Base-by-base conservation (phyloP, 805 yeast genomes). In the Starmerella tilneyi region DNA sequence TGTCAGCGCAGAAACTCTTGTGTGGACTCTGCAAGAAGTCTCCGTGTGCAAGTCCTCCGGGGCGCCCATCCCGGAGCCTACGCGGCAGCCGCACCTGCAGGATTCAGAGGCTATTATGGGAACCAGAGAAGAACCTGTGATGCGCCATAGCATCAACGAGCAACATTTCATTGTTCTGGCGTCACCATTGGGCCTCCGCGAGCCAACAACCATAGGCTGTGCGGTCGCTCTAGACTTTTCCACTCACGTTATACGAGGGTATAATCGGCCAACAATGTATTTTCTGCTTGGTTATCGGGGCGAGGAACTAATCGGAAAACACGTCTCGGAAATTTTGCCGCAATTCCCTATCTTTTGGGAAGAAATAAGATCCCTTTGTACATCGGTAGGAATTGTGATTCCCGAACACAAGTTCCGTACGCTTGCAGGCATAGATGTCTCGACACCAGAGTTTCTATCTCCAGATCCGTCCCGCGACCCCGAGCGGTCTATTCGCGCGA, bases 401-500 rank as follows among this genome's bases (percentile, higher is more conserved):
- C 94, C 96, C 0, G 97, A 88, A 61, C 96, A 86, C 63, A 81
- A 82, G 59, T 86, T 89, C 65, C 72, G 96, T 50, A 78, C 79
- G 52, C 49, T 58, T 5, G 59, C 56, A 9, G 55, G 59, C n/a
- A 31, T 49, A n/a, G 22, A 34, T 2, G 7, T 34, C 12, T 19
- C 31, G 3, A 13, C 41, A 11, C 46, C 36, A 9, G 49, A 39
- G 32, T 45, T 44, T 71, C 23, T 79, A 86, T 1, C 44, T 24
- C 46, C 46, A 2, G 19, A 42, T 17, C 53, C 53, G 3, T 49
- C 52, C 12, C 44, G 30, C 9, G 45, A 44, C 30, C 55, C 55
- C 5, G 31, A 22, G 3, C 26, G 38, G 5, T 52, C 56, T 1
- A 51, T 56, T 9, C 23, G 69, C 47, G 95, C 82, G 9, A 56